Evolutionary conservation across 306 rosid genomes (phyloP).

Genomic region (Trifolium dubium): DNA sequence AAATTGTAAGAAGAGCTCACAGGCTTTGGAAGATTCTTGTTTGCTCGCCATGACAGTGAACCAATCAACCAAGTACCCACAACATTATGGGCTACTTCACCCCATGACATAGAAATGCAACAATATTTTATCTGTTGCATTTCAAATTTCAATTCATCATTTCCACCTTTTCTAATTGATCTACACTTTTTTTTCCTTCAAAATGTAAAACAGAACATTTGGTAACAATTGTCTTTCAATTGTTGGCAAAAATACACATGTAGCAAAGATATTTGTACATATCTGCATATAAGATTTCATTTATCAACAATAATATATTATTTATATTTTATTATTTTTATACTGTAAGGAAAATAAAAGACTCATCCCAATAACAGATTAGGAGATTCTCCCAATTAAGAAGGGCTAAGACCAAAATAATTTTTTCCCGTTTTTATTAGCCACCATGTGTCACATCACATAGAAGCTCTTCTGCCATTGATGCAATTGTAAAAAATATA

Average conservation of each 20-base stretch:
- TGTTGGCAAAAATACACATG: neutral
- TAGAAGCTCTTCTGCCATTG: no score
- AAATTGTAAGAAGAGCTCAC: conserved; percentile 64
- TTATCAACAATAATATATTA: no score
- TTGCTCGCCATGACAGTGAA: conserved; percentile 54
- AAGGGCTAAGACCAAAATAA: no score
- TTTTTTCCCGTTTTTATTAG: no score
- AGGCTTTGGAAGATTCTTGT: conserved; percentile 71
- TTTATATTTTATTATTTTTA: no score
- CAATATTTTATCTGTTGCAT: conserved; percentile 21
- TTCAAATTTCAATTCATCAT: conserved; percentile 5
- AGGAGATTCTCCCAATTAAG: no score
- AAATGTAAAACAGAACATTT: neutral
- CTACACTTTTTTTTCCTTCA: neutral
- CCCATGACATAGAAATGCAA: neutral
- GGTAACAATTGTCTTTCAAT: neutral
- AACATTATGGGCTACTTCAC: neutral
- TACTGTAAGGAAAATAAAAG: no score
- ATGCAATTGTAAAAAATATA: no score
- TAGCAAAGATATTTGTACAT: neutral
- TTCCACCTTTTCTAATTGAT: neutral
- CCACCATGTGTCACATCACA: no score
- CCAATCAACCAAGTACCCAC: neutral
- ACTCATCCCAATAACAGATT: neutral
- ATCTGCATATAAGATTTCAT: neutral